A percentile compares a stretch with the other conserved stretches of the same genome.
phyloP scores from a whole-genome alignment of 768 basidiomycete genomes.

The Serendipita sp. region DNA sequence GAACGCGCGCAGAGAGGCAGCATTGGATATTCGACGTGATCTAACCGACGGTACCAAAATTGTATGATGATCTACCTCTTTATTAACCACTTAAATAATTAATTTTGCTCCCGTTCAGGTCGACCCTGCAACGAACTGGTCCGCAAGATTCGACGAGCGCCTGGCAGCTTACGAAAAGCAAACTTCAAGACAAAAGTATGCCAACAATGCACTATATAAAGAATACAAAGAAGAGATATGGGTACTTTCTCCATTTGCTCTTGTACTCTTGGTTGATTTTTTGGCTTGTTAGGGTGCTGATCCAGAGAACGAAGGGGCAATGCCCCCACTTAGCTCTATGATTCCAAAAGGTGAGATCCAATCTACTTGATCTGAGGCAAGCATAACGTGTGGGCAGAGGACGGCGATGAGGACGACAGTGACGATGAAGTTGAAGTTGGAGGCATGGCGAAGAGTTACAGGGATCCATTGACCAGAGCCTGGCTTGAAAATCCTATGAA shows the following conservation, averaged over 20 bases:
- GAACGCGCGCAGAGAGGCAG: constrained; percentile 34
- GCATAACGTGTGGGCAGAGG: constrained; percentile 34
- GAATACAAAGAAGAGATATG: constrained; percentile 51
- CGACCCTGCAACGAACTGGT: constrained; percentile 36
- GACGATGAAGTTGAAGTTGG: constrained; percentile 86
- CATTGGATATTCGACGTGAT: constrained; percentile 42
- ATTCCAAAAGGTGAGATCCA: constrained; percentile 45
- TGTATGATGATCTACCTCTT: constrained; percentile 26
- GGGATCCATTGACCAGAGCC: constrained; percentile 65
- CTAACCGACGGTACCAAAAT: constrained; percentile 42
- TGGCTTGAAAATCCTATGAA: constrained; percentile 59
- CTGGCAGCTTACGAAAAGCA: constrained; percentile 36
- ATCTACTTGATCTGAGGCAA: background rate
- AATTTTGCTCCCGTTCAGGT: constrained; percentile 26
- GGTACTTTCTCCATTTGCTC: constrained; percentile 27
- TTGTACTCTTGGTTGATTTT: constrained; percentile 1
- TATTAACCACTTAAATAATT: constrained; percentile 1
- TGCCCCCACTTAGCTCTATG: constrained; percentile 65
- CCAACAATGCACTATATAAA: constrained; percentile 40
- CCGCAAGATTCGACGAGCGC: constrained; percentile 27
- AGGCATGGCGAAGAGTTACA: constrained; percentile 67
- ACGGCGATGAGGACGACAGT: constrained; percentile 63
- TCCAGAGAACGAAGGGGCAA: constrained; percentile 43
- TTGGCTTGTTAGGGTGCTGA: constrained; percentile 16
- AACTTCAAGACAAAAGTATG: constrained; percentile 70